Percentiles rank a stretch among this genome's conserved stretches.
These are phyloP conservation scores for Ophiocordyceps camponoti-leonardi DNA, from an alignment of 2,329 filamentous ascomycete species.

Conservation along the genomic window DNA sequence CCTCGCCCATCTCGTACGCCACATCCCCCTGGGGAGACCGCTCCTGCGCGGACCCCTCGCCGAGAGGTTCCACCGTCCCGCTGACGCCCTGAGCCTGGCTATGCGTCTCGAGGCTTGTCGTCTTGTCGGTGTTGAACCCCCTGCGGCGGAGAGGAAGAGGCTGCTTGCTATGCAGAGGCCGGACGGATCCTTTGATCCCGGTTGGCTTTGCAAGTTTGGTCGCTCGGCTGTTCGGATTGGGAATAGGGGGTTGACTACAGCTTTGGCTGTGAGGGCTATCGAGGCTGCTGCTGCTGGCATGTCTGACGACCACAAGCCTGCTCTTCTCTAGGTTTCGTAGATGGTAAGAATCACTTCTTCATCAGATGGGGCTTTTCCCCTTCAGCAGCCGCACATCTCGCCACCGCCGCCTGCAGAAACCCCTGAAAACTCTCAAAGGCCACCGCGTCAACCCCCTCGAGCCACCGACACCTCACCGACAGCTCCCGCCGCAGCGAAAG, in stretches of 20 bases:
- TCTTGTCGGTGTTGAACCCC: neutral
- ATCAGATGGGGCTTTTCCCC: too few relatives aligned
- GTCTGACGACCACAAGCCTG: neutral
- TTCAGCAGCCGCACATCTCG: too few relatives aligned
- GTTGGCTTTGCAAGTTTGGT: neutral
- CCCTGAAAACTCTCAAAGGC: conserved; percentile 81
- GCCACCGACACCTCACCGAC: conserved; percentile 37
- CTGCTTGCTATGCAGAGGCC: neutral
- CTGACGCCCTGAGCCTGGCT: neutral
- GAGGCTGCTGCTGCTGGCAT: neutral
- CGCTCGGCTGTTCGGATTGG: neutral
- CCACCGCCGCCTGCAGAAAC: conserved; percentile 39
- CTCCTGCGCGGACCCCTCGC: neutral
- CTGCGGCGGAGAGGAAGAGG: neutral
- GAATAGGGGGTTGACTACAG: neutral
- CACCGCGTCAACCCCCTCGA: conserved; percentile 54
- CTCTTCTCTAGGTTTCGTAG: too few relatives aligned
- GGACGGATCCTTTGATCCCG: neutral
- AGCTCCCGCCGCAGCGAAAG: conserved; percentile 20
- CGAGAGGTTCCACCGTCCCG: neutral
- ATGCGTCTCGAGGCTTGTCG: neutral
- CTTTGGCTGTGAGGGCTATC: neutral
- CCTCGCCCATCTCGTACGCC: neutral
- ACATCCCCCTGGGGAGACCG: neutral
- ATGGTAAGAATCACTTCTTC: neutral